Percentiles rank a stretch among this genome's conserved stretches.
These are phyloP conservation scores for Adansonia grandidieri DNA, from an alignment of 441 rosid genomes.

Conservation along the genomic window DNA sequence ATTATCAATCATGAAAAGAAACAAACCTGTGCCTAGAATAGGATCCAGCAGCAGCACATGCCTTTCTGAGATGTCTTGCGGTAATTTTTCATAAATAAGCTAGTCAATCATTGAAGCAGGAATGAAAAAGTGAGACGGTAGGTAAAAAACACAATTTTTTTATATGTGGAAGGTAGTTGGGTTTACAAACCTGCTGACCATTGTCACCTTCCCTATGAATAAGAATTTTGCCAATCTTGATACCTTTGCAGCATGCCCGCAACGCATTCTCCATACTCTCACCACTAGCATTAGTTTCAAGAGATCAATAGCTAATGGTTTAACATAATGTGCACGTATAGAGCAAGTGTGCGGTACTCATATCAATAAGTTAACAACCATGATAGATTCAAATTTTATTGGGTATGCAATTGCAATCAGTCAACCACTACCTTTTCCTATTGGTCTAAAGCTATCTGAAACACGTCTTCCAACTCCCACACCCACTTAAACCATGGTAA, in stretches of 20 bases:
- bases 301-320: conserved; percentile 22
- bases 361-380: conserved; percentile 22
- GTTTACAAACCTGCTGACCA: conserved; percentile 82
- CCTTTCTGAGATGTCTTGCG: conserved; percentile 87
- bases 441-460: conserved; percentile 11
- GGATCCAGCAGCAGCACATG: conserved; percentile 93
- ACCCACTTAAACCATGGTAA: background rate
- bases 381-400: conserved; percentile 17
- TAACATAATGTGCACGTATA: background rate
- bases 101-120: conserved; percentile 40
- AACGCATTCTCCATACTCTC: conserved; percentile 99
- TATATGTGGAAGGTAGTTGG: conserved; percentile 21
- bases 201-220: conserved; percentile 98
- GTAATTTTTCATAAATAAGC: conserved; percentile 94
- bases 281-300: conserved; percentile 55
- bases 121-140: conserved; percentile 27
- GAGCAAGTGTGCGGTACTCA: background rate
- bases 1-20: background rate
- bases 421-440: background rate
- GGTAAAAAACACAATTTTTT: conserved; percentile 18
- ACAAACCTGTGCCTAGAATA: conserved; percentile 91
- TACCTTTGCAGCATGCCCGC: conserved; percentile 97
- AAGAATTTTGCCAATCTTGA: conserved; percentile 94
- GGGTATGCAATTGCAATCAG: background rate
- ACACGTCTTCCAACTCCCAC: background rate